Evolutionary conservation across 208 protist species (phyloP), one percentile per base, ranked within the genome.

Genomic region (Zelonia costaricensis): DNA sequence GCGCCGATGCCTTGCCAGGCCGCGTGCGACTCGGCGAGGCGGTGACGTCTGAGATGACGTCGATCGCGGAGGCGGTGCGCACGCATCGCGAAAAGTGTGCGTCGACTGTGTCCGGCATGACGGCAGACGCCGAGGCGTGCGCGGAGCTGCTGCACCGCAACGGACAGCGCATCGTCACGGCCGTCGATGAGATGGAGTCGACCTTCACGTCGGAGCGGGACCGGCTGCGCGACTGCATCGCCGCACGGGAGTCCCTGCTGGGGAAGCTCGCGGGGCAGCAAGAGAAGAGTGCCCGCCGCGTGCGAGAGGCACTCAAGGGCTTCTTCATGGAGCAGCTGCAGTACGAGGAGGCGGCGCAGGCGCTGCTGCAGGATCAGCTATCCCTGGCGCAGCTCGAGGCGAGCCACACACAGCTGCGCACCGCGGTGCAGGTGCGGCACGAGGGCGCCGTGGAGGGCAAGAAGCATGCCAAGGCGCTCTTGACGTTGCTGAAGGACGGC

Each of bases 231-330:
- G 33, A 20, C 22, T 75, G 80, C 10, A 65, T 95, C 15, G 39
- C 63, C 3, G 22, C 40, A 1, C 78, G 84, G 43, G n/a, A 51
- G n/a, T 57, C 74, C 13, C 49, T 18, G 12, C 59, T 88, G 20
- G 69, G 57, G 42, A 72, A 78, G 58, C 80, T 76, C 39, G 83
- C 68, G 55, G 74, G 51, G 16, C 53, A 65, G 33, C 88, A 95
- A 39, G 88, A 95, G 47, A 80, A 82, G 40, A 70, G 79, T 28
- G 76, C 78, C 1, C 88, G 88, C 4, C 85, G 85, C 22, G 78
- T 92, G 27, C 80, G 88, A 0, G 88, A 95, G 69, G 70, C 71
- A 0, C 62, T 86, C 16, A 95, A 95, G 66, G 85, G 78, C 47
- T 73, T 78, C 48, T 82, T 86, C 52, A 39, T 56, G 55, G 88